A percentile compares a stretch with the other conserved stretches of the same genome.
phyloP scores from a whole-genome alignment of 2,329 filamentous ascomycete species.

The Albophoma yamanashiensis region DNA sequence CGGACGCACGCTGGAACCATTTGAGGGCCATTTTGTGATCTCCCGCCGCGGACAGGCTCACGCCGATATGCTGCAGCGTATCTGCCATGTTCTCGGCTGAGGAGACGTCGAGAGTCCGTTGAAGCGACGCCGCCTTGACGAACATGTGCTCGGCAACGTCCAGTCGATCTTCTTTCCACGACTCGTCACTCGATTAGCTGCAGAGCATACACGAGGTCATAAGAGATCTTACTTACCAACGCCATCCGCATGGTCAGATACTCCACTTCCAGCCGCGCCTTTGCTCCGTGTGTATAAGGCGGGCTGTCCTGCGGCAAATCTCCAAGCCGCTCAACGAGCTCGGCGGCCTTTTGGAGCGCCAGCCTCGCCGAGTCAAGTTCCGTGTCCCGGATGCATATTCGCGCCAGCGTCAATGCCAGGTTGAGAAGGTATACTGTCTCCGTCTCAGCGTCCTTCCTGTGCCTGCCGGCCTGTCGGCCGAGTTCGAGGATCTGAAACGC shows the following conservation, averaged over 20 bases:
- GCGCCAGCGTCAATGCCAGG: slow-evolving; percentile 57
- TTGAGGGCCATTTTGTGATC: slow-evolving; percentile 46
- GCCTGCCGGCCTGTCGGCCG: slow-evolving; percentile 26
- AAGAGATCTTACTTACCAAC: slow-evolving; percentile 47
- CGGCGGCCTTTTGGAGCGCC: slow-evolving; percentile 53
- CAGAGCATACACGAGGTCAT: neutral
- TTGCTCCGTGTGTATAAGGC: neutral
- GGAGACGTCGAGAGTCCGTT: slow-evolving; percentile 28
- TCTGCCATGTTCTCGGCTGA: slow-evolving; percentile 54
- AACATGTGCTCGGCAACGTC: slow-evolving; percentile 76
- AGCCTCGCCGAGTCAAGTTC: slow-evolving; percentile 48
- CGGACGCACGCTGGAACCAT: slow-evolving; percentile 64
- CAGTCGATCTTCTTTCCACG: slow-evolving; percentile 61
- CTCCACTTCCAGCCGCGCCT: slow-evolving; percentile 38
- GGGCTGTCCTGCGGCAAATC: neutral
- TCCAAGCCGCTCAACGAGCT: slow-evolving; percentile 29
- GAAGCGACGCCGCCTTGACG: slow-evolving; percentile 39
- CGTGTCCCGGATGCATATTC: slow-evolving; percentile 32
- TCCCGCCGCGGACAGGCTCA: slow-evolving; percentile 38
- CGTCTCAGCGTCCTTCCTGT: slow-evolving; percentile 13
- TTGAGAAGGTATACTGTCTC: slow-evolving; percentile 49
- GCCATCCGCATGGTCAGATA: slow-evolving; percentile 56
- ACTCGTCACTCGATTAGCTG: slow-evolving; percentile 32
- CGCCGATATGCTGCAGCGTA: slow-evolving; percentile 63
- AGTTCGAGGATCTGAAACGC: slow-evolving; percentile 59